phyloP scores from a whole-genome alignment of 345 rosid species.

The Microthlaspi erraticum region DNA sequence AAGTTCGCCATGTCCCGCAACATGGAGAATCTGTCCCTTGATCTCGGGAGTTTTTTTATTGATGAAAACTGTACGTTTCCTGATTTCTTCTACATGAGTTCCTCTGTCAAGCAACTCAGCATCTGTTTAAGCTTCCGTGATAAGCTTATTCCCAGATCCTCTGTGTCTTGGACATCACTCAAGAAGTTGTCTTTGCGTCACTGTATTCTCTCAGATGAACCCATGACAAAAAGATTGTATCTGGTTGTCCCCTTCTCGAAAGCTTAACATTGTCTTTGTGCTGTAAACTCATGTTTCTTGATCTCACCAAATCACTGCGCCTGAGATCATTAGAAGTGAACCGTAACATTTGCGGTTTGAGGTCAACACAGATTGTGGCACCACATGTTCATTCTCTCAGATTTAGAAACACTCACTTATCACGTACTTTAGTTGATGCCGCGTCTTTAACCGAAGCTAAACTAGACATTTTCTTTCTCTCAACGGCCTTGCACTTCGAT shows the following conservation, averaged over 20 bases:
- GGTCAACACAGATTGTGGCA: constrained; percentile 17
- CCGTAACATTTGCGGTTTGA: too few species aligned
- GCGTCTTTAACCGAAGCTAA: constrained; percentile 26
- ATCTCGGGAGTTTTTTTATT: not conserved
- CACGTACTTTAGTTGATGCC: constrained; percentile 15
- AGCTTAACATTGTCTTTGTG: not conserved
- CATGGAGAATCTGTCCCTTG: constrained; percentile 4
- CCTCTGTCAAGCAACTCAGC: constrained; percentile 17
- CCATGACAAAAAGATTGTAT: not conserved
- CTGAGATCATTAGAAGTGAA: constrained; percentile 2
- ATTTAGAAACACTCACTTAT: not conserved
- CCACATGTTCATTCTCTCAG: constrained; percentile 6
- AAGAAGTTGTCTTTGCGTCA: not conserved
- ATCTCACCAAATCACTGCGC: constrained; percentile 16
- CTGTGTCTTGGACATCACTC: constrained; percentile 18
- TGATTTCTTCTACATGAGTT: constrained; percentile 2
- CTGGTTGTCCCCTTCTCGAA: constrained; percentile 24
- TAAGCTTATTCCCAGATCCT: not conserved
- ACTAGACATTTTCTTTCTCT: not conserved
- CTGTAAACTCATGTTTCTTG: not conserved
- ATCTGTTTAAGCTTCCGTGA: not conserved
- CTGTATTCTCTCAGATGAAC: not conserved
- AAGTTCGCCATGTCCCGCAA: constrained; percentile 14
- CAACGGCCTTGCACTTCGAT: rapidly evolving
- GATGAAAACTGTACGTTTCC: not conserved